Percentiles rank a stretch among this genome's conserved stretches.
Evolutionary conservation across 306 rosid genomes (phyloP).

Genomic region (Cyamopsis tetragonoloba): DNA sequence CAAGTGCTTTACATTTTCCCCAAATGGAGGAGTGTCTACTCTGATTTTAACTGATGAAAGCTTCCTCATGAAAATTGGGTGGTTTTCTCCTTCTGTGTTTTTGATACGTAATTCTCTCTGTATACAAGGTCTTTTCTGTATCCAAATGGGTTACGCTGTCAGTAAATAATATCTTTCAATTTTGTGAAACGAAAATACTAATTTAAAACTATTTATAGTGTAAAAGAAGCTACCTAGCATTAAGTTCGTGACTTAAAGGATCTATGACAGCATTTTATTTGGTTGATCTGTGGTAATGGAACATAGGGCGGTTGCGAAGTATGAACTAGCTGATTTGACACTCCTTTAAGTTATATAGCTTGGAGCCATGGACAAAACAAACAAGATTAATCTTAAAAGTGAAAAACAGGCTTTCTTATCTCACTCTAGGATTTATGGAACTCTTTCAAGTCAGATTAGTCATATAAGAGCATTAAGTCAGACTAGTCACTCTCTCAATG

Average conservation of each 20-base stretch:
- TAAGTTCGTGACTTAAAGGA: neutral
- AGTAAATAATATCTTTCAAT: neutral
- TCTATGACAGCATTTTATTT: neutral
- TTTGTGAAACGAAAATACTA: neutral
- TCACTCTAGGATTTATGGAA: neutral
- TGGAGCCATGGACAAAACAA: neutral
- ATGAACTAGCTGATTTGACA: neutral
- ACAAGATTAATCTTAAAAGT: neutral
- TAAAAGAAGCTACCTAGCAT: conserved; percentile 4
- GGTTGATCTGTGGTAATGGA: neutral
- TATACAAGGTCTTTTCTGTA: neutral
- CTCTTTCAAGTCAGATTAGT: neutral
- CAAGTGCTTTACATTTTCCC: neutral
- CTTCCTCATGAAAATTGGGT: conserved; percentile 13
- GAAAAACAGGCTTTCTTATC: neutral
- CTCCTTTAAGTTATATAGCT: neutral
- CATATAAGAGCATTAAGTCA: conserved; percentile 8
- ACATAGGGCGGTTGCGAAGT: neutral
- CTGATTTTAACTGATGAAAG: conserved; percentile 12
- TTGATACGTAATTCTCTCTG: neutral
- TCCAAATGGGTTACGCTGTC: conserved; percentile 12
- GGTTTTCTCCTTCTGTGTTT: neutral
- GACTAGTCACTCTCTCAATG: neutral
- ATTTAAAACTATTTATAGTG: neutral
- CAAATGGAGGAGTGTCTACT: neutral